phyloP scores from a whole-genome alignment of 345 rosid genomes.

The Rhodamnia rubescens region DNA sequence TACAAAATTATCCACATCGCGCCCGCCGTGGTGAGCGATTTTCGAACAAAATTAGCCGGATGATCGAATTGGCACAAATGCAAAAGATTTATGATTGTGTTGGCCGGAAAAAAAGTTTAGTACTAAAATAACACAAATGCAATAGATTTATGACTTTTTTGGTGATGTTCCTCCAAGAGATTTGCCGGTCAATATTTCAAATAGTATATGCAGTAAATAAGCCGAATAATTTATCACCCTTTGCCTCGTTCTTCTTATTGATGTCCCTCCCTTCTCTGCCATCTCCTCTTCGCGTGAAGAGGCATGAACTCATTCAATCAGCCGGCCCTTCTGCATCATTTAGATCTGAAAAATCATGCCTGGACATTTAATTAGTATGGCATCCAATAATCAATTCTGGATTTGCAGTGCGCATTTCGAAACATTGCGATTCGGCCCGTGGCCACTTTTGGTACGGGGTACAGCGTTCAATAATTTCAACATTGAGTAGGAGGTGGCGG shows the following conservation, averaged over 20 bases:
- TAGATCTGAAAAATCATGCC: background rate
- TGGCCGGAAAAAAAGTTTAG: too few species aligned
- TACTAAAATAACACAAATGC: too few species aligned
- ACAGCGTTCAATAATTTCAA: background rate
- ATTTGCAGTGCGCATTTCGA: rapidly evolving
- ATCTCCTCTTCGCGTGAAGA: background rate
- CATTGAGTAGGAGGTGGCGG: background rate
- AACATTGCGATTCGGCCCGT: background rate
- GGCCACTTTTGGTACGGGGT: background rate
- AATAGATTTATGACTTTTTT: too few species aligned
- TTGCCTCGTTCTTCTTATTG: background rate
- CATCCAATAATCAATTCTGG: background rate
- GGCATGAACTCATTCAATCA: background rate
- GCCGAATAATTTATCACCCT: background rate
- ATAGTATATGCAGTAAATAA: background rate
- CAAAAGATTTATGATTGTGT: too few species aligned
- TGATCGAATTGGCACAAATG: too few species aligned
- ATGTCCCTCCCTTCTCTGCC: background rate
- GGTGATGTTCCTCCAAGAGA: too few species aligned
- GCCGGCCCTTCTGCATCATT: background rate
- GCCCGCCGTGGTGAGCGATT: too few species aligned
- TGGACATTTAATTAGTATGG: background rate
- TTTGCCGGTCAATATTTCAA: background rate
- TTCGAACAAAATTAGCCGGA: too few species aligned
- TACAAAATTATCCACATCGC: too few species aligned